Evolutionary conservation across 148 eudicot genomes (phyloP).

Genomic region (Chenopodium album): DNA sequence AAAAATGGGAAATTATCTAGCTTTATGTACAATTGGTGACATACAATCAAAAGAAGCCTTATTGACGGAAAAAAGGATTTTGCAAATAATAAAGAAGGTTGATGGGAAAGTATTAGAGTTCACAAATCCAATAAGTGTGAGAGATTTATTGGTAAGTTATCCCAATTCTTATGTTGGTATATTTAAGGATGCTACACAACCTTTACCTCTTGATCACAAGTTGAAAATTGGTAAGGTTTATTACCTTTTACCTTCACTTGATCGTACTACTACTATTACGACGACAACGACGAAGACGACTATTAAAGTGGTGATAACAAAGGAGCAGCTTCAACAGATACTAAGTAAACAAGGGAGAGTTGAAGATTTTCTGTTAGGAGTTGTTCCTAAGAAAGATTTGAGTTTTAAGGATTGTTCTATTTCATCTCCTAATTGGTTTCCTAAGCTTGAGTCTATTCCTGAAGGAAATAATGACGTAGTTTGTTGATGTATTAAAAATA

Average conservation of each 20-base stretch:
- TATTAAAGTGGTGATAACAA: conserved; percentile 30
- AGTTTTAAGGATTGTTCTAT: not conserved
- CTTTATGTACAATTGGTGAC: conserved; percentile 17
- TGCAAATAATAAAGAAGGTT: conserved; percentile 39
- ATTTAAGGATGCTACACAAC: conserved; percentile 41
- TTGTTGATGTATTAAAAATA: conserved; percentile 8
- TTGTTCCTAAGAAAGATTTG: not conserved
- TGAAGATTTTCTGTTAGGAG: conserved; percentile 22
- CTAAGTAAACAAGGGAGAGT: conserved; percentile 11
- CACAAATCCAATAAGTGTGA: conserved; percentile 38
- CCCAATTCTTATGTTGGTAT: conserved; percentile 39
- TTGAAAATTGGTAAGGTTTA: conserved; percentile 45
- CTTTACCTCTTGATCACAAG: conserved; percentile 41
- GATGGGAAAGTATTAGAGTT: conserved; percentile 61
- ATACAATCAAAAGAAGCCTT: conserved; percentile 12
- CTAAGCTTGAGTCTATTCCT: conserved; percentile 30
- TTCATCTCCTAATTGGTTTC: conserved; percentile 4
- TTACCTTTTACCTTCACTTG: conserved; percentile 36
- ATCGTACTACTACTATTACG: not conserved
- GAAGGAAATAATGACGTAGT: conserved; percentile 26
- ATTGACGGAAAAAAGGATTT: conserved; percentile 21
- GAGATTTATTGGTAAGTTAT: conserved; percentile 33
- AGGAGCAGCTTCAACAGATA: conserved; percentile 23
- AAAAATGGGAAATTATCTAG: conserved; percentile 31
- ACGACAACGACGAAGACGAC: conserved; percentile 7